Percentiles rank a stretch among this genome's conserved stretches.
Conservation (phyloP, 331 rosid species). For the Rosa hybrid region DNA sequence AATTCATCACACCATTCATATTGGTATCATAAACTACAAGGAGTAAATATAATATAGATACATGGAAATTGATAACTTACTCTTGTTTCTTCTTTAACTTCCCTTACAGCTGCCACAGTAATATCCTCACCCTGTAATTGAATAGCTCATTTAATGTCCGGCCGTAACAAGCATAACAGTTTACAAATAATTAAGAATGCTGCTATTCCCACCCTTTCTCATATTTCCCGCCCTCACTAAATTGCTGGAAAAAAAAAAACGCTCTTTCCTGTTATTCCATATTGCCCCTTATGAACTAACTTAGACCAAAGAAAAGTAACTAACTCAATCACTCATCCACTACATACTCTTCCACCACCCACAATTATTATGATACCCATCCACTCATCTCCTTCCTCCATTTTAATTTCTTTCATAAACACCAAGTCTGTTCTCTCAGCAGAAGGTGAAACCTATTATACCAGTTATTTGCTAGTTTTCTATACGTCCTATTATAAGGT, state of each 20-base stretch:
- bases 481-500: too few relatives aligned
- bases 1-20: conserved; percentile 9
- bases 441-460: too few relatives aligned
- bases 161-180: conserved; percentile 7
- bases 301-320: too few relatives aligned
- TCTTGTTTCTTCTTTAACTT: conserved; percentile 87
- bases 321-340: too few relatives aligned
- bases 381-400: too few relatives aligned
- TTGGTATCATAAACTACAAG: conserved; percentile 2
- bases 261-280: too few relatives aligned
- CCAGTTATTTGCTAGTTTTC: too few relatives aligned
- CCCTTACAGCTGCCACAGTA: conserved; percentile 56
- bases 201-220: neutral
- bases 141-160: conserved; percentile 23
- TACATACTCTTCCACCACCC: too few relatives aligned
- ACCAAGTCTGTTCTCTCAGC: too few relatives aligned
- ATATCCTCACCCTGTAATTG: conserved; percentile 69
- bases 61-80: conserved; percentile 41
- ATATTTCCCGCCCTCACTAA: neutral
- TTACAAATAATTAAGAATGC: conserved; percentile 6
- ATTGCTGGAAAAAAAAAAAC: neutral
- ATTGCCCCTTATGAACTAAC: too few relatives aligned
- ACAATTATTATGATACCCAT: too few relatives aligned
- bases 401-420: too few relatives aligned
- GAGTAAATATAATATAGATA: conserved; percentile 13